Conservation (phyloP, 2,329 filamentous ascomycete genomes). For the Fusarium tricinctum region DNA sequence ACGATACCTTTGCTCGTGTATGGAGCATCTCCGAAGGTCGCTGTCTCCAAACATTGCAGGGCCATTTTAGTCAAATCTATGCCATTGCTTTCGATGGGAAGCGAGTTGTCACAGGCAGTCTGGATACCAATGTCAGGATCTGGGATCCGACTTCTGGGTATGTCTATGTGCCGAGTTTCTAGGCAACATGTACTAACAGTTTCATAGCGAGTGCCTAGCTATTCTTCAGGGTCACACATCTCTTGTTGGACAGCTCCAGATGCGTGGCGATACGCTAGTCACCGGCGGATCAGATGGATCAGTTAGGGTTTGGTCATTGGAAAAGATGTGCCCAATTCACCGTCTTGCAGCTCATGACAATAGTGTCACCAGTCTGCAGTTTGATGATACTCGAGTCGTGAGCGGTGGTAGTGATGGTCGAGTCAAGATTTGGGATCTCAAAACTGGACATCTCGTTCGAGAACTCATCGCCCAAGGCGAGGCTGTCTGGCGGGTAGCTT, state of each 20-base stretch:
- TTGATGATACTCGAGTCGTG: constrained; percentile 94
- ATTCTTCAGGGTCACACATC: constrained; percentile 98
- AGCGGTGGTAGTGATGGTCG: constrained; percentile 97
- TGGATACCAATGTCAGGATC: constrained; percentile 96
- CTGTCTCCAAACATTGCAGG: constrained; percentile 89
- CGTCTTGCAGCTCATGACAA: constrained; percentile 97
- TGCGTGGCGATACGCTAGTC: constrained; percentile 93
- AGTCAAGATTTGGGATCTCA: constrained; percentile 98
- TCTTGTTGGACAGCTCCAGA: constrained; percentile 94
- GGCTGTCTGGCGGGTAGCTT: constrained; percentile 97
- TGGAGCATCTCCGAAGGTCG: constrained; percentile 98
- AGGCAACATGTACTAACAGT: constrained; percentile 50
- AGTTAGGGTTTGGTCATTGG: constrained; percentile 94
- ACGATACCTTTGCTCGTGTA: constrained; percentile 95
- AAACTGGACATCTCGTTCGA: constrained; percentile 89
- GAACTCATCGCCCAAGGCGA: constrained; percentile 93
- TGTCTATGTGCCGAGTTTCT: constrained; percentile 50
- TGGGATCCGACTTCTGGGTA: constrained; percentile 94
- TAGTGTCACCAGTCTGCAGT: constrained; percentile 96
- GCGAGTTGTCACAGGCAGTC: constrained; percentile 91
- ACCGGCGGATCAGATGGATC: constrained; percentile 97
- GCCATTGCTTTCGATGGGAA: constrained; percentile 97
- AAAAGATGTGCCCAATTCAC: constrained; percentile 92
- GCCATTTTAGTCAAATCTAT: constrained; percentile 99
- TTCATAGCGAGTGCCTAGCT: constrained; percentile 79